Evolutionary conservation across 345 rosid genomes (phyloP), one percentile per base, ranked within the genome.

Genomic region (Brassica juncea): DNA sequence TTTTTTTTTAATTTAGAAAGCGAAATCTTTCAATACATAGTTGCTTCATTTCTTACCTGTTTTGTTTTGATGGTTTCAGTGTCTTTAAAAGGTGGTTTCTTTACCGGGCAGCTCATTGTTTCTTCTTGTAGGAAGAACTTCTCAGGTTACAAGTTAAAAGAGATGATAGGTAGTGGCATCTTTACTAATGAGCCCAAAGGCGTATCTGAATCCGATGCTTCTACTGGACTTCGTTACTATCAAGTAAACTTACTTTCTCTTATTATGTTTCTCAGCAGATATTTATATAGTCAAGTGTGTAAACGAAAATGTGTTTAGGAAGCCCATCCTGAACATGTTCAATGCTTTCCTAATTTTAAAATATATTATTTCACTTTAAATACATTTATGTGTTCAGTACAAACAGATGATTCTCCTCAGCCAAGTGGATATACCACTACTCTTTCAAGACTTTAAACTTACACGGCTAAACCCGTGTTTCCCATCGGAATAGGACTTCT

Each of bases 91-190:
- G 25, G 25, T 23, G 25, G 25, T 23, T 23, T 23, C 25, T 49
- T 21, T 47, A 42, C 21, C 0, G 42, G 55, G 55, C 59, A 52
- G 23, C 7, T 23, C 25, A 23, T 23, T 23, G 25, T 23, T 12
- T 52, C 6, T 16, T 19, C 0, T 16, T 55, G 8, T 82, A 92
- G 97, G 89, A 90, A 88, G 82, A 91, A 89, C 81, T 92, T 95
- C 66, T 92, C 95, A 2, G 93, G 92, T 30, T 86, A 89, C 80
- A 92, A 92, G 84, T 64, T 90, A 74, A 92, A 92, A 70, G 97
- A 92, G 85, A 92, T 92, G 80, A 88, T 88, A 63, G 97, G 97
- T 19, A 92, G 93, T 58, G 93, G 91, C 71, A 92, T 92, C 37
- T 89, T 92, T 71, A 66, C 82, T 2, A 85, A 66, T 31, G 72